Base-by-base conservation (phyloP, 1,284 basidiomycete species). In the Coriolopsis trogii region DNA sequence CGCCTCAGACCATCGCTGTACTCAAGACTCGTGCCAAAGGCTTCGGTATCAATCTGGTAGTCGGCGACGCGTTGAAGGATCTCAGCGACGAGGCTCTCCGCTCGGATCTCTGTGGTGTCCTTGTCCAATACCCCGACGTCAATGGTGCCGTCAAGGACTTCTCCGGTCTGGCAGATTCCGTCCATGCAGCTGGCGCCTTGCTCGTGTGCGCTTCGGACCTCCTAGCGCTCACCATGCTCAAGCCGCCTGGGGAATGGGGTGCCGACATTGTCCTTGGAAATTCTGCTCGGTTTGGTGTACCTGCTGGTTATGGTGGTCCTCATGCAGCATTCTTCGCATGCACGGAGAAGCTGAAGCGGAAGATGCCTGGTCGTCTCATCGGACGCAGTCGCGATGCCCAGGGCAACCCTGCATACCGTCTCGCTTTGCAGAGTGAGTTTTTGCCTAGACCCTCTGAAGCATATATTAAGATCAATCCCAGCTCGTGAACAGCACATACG, bases 171-270 rank as follows among this genome's bases (percentile, higher is more conserved):
- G 81, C 92, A 3, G 70, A 84, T 20, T 77, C 81, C 23, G 82
- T 90, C 29, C 95, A 98, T 69, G 74, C 78, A n/a, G 66, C 78
- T 16, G 90, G 90, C 31, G 94, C 81, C 37, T 80, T 98, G 56
- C 82, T 96, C 45, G 81, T 91, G 20, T 92, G 89, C 59, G 94
- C 94, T 10, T 93, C 93, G 12, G 96, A 99, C 72, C 81, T 99
- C 43, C 79, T 99, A 25, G 93, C 96, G 2, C 77, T 98, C 65
- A 95, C 95, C 7, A 83, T 95, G 81, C 80, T 99, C 63, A 94
- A 92, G 67, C 93, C 96, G 21, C 96, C 96, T 10, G 96, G 96
- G 51, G 96, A 98, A 77, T 98, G 96, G 93, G 96, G 96, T 42
- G 95, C 95, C 29, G 96, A 99, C 70, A 88, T 99, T 59, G 95